A percentile compares a stretch with the other conserved stretches of the same genome.
These are phyloP conservation scores for Trametes gibbosa DNA, from an alignment of 768 basidiomycete genomes.

Conservation along the genomic window DNA sequence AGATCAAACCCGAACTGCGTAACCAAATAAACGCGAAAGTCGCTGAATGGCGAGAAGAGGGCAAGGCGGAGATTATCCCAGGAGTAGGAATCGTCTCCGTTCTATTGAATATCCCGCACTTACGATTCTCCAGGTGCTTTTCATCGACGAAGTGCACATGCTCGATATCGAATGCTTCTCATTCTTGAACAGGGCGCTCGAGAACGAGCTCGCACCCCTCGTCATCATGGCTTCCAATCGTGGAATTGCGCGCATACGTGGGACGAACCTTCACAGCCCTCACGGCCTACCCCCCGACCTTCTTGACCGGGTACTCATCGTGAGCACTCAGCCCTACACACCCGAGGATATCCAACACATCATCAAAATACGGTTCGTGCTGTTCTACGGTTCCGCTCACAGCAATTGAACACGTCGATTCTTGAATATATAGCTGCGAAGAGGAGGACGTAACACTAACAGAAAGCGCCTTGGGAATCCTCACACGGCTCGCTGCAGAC, in stretches of 20 bases:
- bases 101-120: background rate
- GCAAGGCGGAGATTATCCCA: constrained; percentile 96
- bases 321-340: constrained; percentile 85
- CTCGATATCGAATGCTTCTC: constrained; percentile 99
- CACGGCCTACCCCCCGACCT: constrained; percentile 95
- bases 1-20: constrained; percentile 95
- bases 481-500: constrained; percentile 84
- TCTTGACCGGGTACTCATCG: constrained; percentile 93
- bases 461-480: constrained; percentile 66
- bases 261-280: constrained; percentile 91
- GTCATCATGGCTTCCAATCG: constrained; percentile 99
- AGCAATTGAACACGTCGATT: background rate
- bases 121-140: constrained; percentile 64
- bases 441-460: constrained; percentile 93
- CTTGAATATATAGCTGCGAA: constrained; percentile 57
- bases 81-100: constrained; percentile 56
- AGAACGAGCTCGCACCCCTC: constrained; percentile 88
- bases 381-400: background rate
- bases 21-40: constrained; percentile 98
- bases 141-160: constrained; percentile 99
- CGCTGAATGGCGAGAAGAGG: constrained; percentile 96
- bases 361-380: constrained; percentile 79
- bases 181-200: constrained; percentile 94
- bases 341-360: constrained; percentile 88
- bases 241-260: constrained; percentile 91